Evolutionary conservation across 1,284 basidiomycete species (phyloP).

Genomic region (Dichomitus squalens): DNA sequence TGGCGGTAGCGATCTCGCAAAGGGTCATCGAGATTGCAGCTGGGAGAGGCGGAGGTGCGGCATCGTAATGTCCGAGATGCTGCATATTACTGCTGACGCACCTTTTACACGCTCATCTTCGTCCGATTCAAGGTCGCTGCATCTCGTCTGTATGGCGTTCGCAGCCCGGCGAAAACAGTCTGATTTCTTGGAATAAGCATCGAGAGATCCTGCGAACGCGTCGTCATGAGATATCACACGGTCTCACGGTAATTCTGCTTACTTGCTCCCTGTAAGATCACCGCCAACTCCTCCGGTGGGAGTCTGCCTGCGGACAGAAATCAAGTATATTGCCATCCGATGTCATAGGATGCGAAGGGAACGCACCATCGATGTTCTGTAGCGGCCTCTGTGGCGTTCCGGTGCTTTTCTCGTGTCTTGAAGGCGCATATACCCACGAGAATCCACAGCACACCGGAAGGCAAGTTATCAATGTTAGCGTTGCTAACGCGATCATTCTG

Average conservation of each 20-base stretch:
- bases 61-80: not conserved
- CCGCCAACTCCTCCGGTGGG: slow-evolving; percentile 12
- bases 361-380: not conserved
- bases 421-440: slow-evolving; percentile 15
- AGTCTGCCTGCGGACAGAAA: not conserved
- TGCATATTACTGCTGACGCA: slow-evolving; percentile 10
- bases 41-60: slow-evolving; percentile 37
- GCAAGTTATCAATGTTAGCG: not conserved
- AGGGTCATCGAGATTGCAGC: slow-evolving; percentile 77
- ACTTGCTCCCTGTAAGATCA: slow-evolving; percentile 15
- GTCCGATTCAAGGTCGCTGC: slow-evolving; percentile 58
- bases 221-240: not conserved
- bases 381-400: not conserved
- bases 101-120: slow-evolving; percentile 61
- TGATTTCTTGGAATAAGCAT: slow-evolving; percentile 39
- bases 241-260: not conserved
- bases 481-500: not conserved
- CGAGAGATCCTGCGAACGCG: slow-evolving; percentile 19
- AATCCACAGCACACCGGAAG: slow-evolving; percentile 4
- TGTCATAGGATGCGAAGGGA: not conserved
- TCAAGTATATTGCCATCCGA: not conserved
- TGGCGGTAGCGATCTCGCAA: slow-evolving; percentile 73
- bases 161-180: slow-evolving; percentile 68
- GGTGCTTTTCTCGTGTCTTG: not conserved
- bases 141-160: slow-evolving; percentile 46